A percentile compares a stretch with the other conserved stretches of the same genome.
These are phyloP conservation scores for Fraxinus velutina DNA, from an alignment of 305 asterid species.

Conservation along the genomic window DNA sequence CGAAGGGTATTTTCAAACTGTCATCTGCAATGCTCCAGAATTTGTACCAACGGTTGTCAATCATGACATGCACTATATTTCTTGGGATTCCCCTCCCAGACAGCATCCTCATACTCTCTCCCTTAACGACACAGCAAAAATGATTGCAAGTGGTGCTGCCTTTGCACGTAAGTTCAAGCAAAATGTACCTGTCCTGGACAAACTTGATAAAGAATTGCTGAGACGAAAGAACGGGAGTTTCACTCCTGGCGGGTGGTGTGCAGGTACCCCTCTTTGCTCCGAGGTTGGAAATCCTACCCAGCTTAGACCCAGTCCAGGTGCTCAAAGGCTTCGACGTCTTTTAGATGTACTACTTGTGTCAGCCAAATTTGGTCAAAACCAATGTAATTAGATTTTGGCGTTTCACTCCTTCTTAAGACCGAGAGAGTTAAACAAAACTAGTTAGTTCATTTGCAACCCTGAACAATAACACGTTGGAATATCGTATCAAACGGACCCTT, in stretches of 20 bases:
- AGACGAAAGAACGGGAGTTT: conserved; percentile 53
- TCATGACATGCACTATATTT: conserved; percentile 91
- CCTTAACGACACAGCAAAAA: conserved; percentile 59
- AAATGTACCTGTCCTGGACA: conserved; percentile 53
- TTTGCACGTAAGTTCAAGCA: conserved; percentile 82
- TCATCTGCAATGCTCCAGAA: conserved; percentile 72
- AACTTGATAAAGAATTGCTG: conserved; percentile 56
- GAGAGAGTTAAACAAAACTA: neutral
- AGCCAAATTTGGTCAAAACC: conserved; percentile 36
- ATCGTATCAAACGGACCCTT: neutral
- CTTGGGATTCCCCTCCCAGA: conserved; percentile 88
- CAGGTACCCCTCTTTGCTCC: conserved; percentile 63
- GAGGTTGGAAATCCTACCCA: conserved; percentile 50
- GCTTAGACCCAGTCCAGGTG: conserved; percentile 71
- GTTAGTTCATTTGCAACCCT: neutral
- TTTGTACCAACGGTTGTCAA: conserved; percentile 69
- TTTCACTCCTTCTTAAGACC: conserved; percentile 19
- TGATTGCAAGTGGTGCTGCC: conserved; percentile 71
- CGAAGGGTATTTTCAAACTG: conserved; percentile 91
- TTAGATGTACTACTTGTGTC: conserved; percentile 37
- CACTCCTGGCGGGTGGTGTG: conserved; percentile 94
- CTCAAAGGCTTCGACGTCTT: conserved; percentile 63
- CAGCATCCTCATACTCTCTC: conserved; percentile 77
- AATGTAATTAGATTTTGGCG: conserved; percentile 54
- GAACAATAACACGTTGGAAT: neutral